Conservation (phyloP, 1,284 basidiomycete genomes). For the Boletus sp. region DNA sequence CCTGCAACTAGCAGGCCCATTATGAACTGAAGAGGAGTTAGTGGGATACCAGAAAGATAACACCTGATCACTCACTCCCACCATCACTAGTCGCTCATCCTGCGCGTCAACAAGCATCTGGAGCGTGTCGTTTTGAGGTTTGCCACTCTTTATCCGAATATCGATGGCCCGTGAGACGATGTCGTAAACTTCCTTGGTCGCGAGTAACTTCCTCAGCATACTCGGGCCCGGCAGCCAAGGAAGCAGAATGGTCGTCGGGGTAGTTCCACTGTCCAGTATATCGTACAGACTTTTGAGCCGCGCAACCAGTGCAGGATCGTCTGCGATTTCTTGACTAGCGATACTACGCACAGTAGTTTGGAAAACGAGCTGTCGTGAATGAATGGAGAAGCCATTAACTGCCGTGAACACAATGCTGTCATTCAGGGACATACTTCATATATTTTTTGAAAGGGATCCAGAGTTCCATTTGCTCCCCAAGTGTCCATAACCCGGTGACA, state of each 20-base stretch:
- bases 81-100: constrained; percentile 63
- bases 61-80: constrained; percentile 52
- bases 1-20: constrained; percentile 76
- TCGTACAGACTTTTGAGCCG: constrained; percentile 65
- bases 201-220: constrained; percentile 63
- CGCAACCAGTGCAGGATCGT: constrained; percentile 55
- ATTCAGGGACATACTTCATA: constrained; percentile 52
- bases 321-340: constrained; percentile 63
- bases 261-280: constrained; percentile 62
- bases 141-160: constrained; percentile 52
- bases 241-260: constrained; percentile 64
- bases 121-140: constrained; percentile 59
- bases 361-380: constrained; percentile 55
- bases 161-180: constrained; percentile 59
- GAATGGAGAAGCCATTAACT: not conserved
- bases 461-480: constrained; percentile 59
- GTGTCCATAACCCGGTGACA: constrained; percentile 53
- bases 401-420: not conserved
- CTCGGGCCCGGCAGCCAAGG: constrained; percentile 73
- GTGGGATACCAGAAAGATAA: constrained; percentile 18
- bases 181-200: constrained; percentile 71
- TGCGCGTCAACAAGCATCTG: constrained; percentile 68
- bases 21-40: constrained; percentile 54
- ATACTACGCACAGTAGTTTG: constrained; percentile 67
- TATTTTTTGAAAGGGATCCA: constrained; percentile 68